These are phyloP conservation scores for Pseudogymnoascus sp. DNA, from an alignment of 2,329 filamentous ascomycete genomes.

Conservation along the genomic window DNA sequence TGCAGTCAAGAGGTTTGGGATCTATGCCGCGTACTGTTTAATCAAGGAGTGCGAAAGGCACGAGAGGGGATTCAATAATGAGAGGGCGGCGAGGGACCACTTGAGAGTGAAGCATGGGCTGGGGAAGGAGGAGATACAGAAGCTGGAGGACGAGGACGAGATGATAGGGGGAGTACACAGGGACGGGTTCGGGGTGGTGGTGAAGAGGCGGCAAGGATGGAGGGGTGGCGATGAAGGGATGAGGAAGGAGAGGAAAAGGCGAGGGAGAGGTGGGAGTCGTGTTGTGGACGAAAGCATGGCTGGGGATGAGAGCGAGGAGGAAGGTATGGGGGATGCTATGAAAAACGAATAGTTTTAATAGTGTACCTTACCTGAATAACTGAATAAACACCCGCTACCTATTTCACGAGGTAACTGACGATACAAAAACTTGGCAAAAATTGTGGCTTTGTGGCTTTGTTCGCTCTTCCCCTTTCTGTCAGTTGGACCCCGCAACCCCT, in stretches of 20 bases:
- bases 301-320: not conserved
- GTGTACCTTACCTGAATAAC: not conserved
- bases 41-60: not conserved
- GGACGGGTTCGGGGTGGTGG: constrained; percentile 56
- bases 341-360: not conserved
- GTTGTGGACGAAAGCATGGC: not conserved
- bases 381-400: not conserved
- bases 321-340: not conserved
- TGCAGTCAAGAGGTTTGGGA: not conserved
- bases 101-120: constrained; percentile 34
- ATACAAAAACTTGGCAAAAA: not conserved
- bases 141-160: constrained; percentile 41
- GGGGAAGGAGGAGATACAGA: constrained; percentile 17
- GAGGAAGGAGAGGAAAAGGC: not conserved
- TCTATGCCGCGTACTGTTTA: not conserved
- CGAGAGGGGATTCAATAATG: constrained; percentile 29
- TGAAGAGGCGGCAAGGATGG: constrained; percentile 43
- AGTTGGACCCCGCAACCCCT: not conserved
- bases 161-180: constrained; percentile 56
- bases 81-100: constrained; percentile 35
- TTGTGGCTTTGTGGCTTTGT: not conserved
- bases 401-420: not conserved
- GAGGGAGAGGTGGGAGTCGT: not conserved
- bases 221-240: constrained; percentile 29
- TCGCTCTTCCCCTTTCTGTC: not conserved